Conservation (phyloP, 2,329 filamentous ascomycete genomes). For the Fusarium foetens region DNA sequence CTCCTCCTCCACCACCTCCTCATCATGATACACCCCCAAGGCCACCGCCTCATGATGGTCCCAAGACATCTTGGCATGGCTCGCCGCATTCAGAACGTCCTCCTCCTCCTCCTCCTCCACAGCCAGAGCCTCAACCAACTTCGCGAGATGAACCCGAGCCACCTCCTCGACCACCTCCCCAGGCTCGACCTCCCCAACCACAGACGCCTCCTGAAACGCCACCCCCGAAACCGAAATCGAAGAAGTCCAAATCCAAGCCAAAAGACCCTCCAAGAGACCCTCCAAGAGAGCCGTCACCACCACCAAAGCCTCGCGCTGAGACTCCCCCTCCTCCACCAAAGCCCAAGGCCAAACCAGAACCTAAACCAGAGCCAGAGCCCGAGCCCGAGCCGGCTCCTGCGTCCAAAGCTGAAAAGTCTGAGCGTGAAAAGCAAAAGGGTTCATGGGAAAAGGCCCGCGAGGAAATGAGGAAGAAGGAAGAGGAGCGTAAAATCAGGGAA, state of each 20-base stretch:
- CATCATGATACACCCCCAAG: slow-evolving; percentile 42
- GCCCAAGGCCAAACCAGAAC: slow-evolving; percentile 31
- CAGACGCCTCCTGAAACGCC: slow-evolving; percentile 38
- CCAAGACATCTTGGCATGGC: slow-evolving; percentile 54
- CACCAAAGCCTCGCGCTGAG: slow-evolving; percentile 31
- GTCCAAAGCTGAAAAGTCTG: slow-evolving; percentile 27
- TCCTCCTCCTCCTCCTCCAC: slow-evolving; percentile 30
- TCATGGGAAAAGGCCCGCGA: slow-evolving; percentile 77
- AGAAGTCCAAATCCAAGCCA: slow-evolving; percentile 13
- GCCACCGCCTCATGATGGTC: slow-evolving; percentile 46
- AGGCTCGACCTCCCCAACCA: slow-evolving; percentile 31
- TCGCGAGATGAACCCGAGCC: slow-evolving; percentile 36
- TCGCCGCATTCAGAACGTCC: slow-evolving; percentile 41
- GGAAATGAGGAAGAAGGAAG: slow-evolving; percentile 71
- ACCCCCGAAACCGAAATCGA: slow-evolving; percentile 40
- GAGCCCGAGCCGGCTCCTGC: slow-evolving; percentile 41
- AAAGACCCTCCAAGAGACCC: slow-evolving; percentile 23
- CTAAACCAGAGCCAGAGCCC: slow-evolving; percentile 19
- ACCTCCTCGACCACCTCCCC: slow-evolving; percentile 38
- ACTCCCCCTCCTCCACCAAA: slow-evolving; percentile 39
- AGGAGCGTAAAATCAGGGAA: slow-evolving; percentile 69
- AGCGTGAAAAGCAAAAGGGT: slow-evolving; percentile 53
- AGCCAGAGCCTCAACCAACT: slow-evolving; percentile 33
- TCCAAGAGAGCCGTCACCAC: slow-evolving; percentile 36
- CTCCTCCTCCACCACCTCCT: slow-evolving; percentile 52